Evolutionary conservation across 1,284 basidiomycete genomes (phyloP).

Genomic region (Ustilago loliicola): DNA sequence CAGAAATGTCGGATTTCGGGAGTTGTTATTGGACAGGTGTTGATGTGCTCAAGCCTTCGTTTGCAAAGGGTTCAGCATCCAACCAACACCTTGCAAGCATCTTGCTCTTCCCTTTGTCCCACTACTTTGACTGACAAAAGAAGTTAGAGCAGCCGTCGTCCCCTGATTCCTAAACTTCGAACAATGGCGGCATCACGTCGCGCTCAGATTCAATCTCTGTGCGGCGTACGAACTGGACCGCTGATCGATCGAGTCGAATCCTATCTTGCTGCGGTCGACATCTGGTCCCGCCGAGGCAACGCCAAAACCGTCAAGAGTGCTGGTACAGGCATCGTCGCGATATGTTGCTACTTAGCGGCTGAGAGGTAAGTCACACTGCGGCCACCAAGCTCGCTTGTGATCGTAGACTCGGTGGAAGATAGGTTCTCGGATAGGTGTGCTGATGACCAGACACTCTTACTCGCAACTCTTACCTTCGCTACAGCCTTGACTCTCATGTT

Average conservation of each 20-base stretch:
- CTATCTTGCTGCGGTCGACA: slow-evolving; percentile 50
- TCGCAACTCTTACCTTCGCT: background rate
- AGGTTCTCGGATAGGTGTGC: background rate
- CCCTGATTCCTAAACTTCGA: no score
- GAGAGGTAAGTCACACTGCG: slow-evolving; percentile 35
- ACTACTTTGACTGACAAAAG: background rate
- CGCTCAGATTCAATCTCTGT: slow-evolving; percentile 49
- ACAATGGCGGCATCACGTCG: slow-evolving; percentile 46
- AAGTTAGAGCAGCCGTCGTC: background rate
- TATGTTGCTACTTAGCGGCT: slow-evolving; percentile 50
- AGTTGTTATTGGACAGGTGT: background rate
- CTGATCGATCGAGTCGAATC: slow-evolving; percentile 53
- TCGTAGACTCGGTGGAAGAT: no score
- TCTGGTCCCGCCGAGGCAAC: slow-evolving; percentile 54
- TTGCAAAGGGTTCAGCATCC: background rate
- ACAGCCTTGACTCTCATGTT: slow-evolving; percentile 33
- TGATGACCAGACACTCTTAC: background rate
- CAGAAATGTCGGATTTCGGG: slow-evolving; percentile 32
- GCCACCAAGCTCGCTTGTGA: background rate
- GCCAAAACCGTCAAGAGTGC: slow-evolving; percentile 51
- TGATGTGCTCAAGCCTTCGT: slow-evolving; percentile 23
- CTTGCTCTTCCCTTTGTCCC: background rate
- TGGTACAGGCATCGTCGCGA: slow-evolving; percentile 47
- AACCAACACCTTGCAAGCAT: background rate
- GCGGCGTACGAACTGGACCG: slow-evolving; percentile 38